Percentiles rank a stretch among this genome's conserved stretches.
Conservation (phyloP, 2,329 filamentous ascomycete species). For the Diplocarpon mali region DNA sequence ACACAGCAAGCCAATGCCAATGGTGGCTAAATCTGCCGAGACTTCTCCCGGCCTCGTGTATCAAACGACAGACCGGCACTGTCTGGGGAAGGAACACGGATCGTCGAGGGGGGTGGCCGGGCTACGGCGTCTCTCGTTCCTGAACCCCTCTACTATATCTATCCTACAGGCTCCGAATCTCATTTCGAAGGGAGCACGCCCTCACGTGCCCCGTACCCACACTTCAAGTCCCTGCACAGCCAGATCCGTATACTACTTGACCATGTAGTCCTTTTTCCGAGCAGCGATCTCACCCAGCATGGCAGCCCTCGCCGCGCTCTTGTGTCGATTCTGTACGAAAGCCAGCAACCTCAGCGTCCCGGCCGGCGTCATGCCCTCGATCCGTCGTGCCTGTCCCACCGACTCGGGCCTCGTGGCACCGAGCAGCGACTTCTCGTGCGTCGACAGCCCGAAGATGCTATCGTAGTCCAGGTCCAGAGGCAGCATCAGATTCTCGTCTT, state of each 20-base stretch:
- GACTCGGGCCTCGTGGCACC: slow-evolving; percentile 65
- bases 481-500: slow-evolving; percentile 65
- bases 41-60: too few species aligned
- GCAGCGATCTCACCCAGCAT: slow-evolving; percentile 14
- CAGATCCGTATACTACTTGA: not conserved
- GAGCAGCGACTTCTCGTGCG: slow-evolving; percentile 66
- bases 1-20: too few species aligned
- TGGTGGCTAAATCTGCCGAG: too few species aligned
- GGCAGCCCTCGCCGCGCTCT: slow-evolving; percentile 11
- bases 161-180: too few species aligned
- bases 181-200: not conserved
- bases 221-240: not conserved
- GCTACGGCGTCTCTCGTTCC: too few species aligned
- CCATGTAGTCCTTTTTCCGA: slow-evolving; percentile 13
- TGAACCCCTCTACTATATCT: too few species aligned
- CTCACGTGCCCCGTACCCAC: not conserved
- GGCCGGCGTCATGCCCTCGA: slow-evolving; percentile 66
- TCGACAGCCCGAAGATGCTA: slow-evolving; percentile 59
- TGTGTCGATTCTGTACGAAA: slow-evolving; percentile 35
- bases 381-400: slow-evolving; percentile 74
- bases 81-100: too few species aligned
- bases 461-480: slow-evolving; percentile 70
- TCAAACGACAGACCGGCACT: too few species aligned
- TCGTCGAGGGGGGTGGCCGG: too few species aligned
- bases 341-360: slow-evolving; percentile 50